Evolutionary conservation across 176 grass and related monocot species (phyloP).

Genomic region (Zoysia pacifica): DNA sequence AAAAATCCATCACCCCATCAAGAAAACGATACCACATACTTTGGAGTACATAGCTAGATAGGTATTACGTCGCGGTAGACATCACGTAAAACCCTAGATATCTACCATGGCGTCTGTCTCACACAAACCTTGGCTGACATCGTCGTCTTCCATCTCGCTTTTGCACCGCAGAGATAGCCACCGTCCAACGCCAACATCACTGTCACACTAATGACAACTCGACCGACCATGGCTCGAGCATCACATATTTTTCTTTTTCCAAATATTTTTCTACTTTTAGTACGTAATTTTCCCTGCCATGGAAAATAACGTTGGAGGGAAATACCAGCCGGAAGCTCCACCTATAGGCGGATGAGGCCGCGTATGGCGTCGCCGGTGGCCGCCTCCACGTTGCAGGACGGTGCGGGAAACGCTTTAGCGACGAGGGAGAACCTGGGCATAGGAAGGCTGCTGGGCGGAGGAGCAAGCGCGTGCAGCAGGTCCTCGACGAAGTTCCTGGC

Average conservation of each 20-base stretch:
- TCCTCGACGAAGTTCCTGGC: slow-evolving; percentile 49
- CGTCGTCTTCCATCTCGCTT: slow-evolving; percentile 33
- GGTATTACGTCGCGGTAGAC: slow-evolving; percentile 6
- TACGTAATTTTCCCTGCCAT: slow-evolving; percentile 37
- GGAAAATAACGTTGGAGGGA: slow-evolving; percentile 54
- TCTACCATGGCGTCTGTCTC: slow-evolving; percentile 19
- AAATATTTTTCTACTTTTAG: slow-evolving; percentile 32
- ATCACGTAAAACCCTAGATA: slow-evolving; percentile 52
- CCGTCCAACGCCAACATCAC: slow-evolving; percentile 45
- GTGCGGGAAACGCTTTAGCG: neutral
- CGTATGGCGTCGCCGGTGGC: slow-evolving; percentile 27
- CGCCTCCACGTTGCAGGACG: slow-evolving; percentile 49
- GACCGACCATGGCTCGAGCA: slow-evolving; percentile 60
- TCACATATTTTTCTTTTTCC: slow-evolving; percentile 37
- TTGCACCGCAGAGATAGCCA: slow-evolving; percentile 31
- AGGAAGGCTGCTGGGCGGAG: slow-evolving; percentile 69
- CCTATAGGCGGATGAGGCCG: slow-evolving; percentile 53
- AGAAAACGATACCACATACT: slow-evolving; percentile 33
- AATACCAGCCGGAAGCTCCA: neutral
- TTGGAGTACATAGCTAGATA: neutral
- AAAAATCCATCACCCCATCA: slow-evolving; percentile 62
- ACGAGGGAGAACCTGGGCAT: slow-evolving; percentile 63
- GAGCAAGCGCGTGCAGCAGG: slow-evolving; percentile 56
- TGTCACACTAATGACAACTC: slow-evolving; percentile 50
- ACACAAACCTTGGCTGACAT: slow-evolving; percentile 40